These are phyloP conservation scores for Choanephora cucurbitarum DNA, from an alignment of 371 early-diverging fungal species.

Conservation along the genomic window DNA sequence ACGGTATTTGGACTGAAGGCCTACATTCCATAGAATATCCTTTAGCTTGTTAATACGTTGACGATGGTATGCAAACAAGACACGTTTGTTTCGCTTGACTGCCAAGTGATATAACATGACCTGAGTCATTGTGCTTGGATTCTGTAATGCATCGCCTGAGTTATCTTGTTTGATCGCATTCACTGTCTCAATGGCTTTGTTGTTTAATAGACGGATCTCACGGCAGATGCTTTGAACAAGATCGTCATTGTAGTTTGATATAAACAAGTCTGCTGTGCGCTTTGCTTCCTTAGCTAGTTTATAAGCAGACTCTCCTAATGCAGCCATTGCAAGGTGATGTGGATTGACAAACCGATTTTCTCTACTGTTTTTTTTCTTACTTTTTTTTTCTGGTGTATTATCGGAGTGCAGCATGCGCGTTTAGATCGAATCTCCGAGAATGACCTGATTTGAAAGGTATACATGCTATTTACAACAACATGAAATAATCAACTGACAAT, in stretches of 20 bases:
- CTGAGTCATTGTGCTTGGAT: slow-evolving; percentile 38
- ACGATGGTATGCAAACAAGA: slow-evolving; percentile 87
- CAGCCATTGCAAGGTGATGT: too few species aligned
- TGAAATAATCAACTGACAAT: too few species aligned
- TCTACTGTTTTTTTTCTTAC: too few species aligned
- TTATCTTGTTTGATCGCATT: slow-evolving; percentile 20
- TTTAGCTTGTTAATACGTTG: slow-evolving; percentile 73
- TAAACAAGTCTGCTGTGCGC: slow-evolving; percentile 69
- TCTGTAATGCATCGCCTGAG: slow-evolving; percentile 3
- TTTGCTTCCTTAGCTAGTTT: slow-evolving; percentile 84
- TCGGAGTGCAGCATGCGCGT: too few species aligned
- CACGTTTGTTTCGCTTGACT: slow-evolving; percentile 80
- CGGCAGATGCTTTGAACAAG: slow-evolving; percentile 79
- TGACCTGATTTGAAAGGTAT: too few species aligned
- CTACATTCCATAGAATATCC: slow-evolving; percentile 77
- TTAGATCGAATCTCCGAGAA: too few species aligned
- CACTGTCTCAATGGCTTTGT: slow-evolving; percentile 37
- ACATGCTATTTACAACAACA: too few species aligned
- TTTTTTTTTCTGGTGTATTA: too few species aligned
- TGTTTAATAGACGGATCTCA: slow-evolving; percentile 70
- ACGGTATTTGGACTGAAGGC: slow-evolving; percentile 41
- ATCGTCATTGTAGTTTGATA: slow-evolving; percentile 80
- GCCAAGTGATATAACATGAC: slow-evolving; percentile 59
- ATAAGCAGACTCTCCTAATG: slow-evolving; percentile 46
- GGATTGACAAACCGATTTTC: too few species aligned